These are phyloP conservation scores for Odontarrhena argentea DNA, from an alignment of 345 rosid genomes.

Conservation along the genomic window DNA sequence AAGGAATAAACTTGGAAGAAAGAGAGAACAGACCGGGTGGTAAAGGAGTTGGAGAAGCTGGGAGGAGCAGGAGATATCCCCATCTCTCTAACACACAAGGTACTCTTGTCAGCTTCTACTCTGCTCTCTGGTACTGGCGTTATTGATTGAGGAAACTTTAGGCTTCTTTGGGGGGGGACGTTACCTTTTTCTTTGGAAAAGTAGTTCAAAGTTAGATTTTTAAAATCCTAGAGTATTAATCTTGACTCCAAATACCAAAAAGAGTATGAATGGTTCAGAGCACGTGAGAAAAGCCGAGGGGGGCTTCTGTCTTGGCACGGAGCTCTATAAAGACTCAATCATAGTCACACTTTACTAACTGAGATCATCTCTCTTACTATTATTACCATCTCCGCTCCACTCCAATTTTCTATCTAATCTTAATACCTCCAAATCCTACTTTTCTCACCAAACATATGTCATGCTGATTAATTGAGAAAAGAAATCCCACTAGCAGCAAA, in stretches of 20 bases:
- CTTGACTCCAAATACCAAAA: conserved; percentile 23
- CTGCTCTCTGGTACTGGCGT: conserved; percentile 4
- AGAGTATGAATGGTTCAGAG: conserved; percentile 17
- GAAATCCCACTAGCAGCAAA: conserved; percentile 15
- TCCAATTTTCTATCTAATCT: conserved; percentile 16
- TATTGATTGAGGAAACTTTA: conserved; percentile 16
- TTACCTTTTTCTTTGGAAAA: conserved; percentile 9
- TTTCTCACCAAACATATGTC: no score
- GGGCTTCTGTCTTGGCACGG: conserved; percentile 43
- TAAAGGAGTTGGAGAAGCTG: conserved; percentile 44
- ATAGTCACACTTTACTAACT: conserved; percentile 35
- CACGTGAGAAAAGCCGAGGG: conserved; percentile 37
- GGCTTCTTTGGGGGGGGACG: neutral
- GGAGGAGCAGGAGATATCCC: conserved; percentile 31
- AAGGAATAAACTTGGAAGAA: neutral
- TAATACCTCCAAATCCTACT: conserved; percentile 25
- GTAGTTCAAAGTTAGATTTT: conserved; percentile 24
- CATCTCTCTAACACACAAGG: no score
- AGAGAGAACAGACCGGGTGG: conserved; percentile 54
- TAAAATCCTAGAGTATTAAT: conserved; percentile 16
- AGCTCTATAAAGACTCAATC: conserved; percentile 53
- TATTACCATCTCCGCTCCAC: conserved; percentile 18
- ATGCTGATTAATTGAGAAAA: no score
- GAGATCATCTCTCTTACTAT: neutral
- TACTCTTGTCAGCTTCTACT: neutral